A percentile compares a stretch with the other conserved stretches of the same genome.
Conservation (phyloP, 768 basidiomycete species). For the Boletus tomentosulus region DNA sequence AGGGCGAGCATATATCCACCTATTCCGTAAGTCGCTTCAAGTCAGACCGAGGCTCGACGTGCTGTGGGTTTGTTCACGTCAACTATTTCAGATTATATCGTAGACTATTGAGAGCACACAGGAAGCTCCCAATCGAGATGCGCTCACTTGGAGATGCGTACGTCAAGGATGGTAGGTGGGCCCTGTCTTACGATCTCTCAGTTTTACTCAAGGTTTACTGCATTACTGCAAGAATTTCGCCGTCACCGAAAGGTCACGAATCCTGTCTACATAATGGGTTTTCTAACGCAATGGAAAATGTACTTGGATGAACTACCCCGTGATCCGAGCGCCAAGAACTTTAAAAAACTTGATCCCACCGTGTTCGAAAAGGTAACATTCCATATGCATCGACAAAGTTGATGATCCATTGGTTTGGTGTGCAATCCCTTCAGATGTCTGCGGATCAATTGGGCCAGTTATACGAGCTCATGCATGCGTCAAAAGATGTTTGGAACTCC, state of each 20-base stretch:
- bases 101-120: constrained; percentile 75
- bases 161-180: constrained; percentile 64
- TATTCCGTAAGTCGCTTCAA: constrained; percentile 55
- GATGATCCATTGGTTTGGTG: neutral
- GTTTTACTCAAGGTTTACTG: constrained; percentile 3
- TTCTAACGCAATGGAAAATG: constrained; percentile 91
- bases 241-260: constrained; percentile 77
- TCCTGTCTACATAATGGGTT: constrained; percentile 89
- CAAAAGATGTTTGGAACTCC: constrained; percentile 84
- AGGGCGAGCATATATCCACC: constrained; percentile 76
- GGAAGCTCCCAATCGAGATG: constrained; percentile 70
- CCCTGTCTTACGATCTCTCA: neutral
- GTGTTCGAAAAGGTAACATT: constrained; percentile 66
- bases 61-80: neutral
- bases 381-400: constrained; percentile 1
- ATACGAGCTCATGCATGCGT: constrained; percentile 91
- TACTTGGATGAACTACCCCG: constrained; percentile 75
- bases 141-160: constrained; percentile 82
- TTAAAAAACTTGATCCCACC: constrained; percentile 66
- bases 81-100: constrained; percentile 63
- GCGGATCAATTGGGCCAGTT: constrained; percentile 88
- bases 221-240: constrained; percentile 69
- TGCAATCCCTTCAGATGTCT: constrained; percentile 59
- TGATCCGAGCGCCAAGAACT: constrained; percentile 38
- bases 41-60: neutral